Conservation (phyloP, 75 land plant genomes). For the Larix kaempferi region DNA sequence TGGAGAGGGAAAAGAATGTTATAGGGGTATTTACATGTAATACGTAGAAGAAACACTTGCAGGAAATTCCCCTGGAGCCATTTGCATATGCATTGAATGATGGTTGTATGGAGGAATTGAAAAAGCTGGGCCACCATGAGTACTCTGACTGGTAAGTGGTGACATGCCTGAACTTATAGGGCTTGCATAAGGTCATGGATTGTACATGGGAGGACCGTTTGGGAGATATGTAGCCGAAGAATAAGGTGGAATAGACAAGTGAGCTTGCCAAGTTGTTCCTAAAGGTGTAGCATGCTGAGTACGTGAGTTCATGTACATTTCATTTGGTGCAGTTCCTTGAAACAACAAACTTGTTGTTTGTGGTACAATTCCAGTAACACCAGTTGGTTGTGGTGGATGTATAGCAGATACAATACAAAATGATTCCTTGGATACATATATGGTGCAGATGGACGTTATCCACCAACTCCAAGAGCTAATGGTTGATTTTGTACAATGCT, state of each 20-base stretch:
- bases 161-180: not conserved
- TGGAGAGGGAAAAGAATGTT: too few species aligned
- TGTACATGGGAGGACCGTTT: not conserved
- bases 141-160: not conserved
- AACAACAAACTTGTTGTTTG: not conserved
- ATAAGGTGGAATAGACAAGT: not conserved
- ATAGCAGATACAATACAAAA: not conserved
- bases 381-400: not conserved
- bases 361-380: not conserved
- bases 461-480: not conserved
- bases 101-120: not conserved
- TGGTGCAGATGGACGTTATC: not conserved
- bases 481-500: constrained; percentile 8
- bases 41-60: too few species aligned
- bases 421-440: not conserved
- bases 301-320: not conserved
- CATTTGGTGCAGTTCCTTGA: not conserved
- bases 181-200: not conserved
- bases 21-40: too few species aligned
- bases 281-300: not conserved
- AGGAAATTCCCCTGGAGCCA: too few species aligned
- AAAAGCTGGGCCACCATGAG: not conserved
- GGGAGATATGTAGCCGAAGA: not conserved
- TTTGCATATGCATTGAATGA: not conserved
- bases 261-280: not conserved